These are phyloP conservation scores for Moricandia moricandioides DNA, from an alignment of 345 rosid genomes.

Conservation along the genomic window DNA sequence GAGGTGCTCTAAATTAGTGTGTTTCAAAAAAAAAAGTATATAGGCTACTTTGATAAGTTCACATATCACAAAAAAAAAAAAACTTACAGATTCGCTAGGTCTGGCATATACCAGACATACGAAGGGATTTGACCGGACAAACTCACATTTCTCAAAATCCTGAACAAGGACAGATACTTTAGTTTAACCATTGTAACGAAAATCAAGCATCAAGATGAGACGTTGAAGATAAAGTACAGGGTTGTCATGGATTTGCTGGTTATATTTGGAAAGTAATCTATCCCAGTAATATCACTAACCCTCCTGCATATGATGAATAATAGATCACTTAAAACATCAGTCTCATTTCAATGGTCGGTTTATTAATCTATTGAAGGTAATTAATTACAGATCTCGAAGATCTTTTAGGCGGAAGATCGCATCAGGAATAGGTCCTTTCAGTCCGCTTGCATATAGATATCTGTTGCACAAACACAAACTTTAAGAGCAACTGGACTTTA, in stretches of 20 bases:
- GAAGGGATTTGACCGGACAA: conserved; percentile 28
- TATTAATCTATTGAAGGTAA: not conserved
- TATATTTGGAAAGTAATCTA: not conserved
- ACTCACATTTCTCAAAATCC: not conserved
- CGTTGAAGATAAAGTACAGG: not conserved
- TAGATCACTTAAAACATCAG: not conserved
- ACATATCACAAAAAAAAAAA: not conserved
- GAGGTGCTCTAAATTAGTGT: no score
- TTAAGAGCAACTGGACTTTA: no score
- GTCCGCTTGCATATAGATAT: not conserved
- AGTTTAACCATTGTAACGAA: not conserved
- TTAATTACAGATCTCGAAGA: not conserved
- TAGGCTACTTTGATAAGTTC: no score
- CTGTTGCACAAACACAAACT: conserved; percentile 2
- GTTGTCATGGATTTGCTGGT: not conserved
- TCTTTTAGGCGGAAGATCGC: not conserved
- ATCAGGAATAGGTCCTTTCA: not conserved
- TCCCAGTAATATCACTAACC: not conserved
- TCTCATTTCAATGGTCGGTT: not conserved
- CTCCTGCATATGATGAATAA: not conserved
- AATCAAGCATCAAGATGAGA: not conserved
- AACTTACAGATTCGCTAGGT: conserved; percentile 4
- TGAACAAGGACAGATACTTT: not conserved
- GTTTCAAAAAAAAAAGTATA: no score
- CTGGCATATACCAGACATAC: not conserved